A percentile compares a stretch with the other conserved stretches of the same genome.
These are phyloP conservation scores for Cymodocea nodosa DNA, from an alignment of 116 monocot genomes.

Conservation along the genomic window DNA sequence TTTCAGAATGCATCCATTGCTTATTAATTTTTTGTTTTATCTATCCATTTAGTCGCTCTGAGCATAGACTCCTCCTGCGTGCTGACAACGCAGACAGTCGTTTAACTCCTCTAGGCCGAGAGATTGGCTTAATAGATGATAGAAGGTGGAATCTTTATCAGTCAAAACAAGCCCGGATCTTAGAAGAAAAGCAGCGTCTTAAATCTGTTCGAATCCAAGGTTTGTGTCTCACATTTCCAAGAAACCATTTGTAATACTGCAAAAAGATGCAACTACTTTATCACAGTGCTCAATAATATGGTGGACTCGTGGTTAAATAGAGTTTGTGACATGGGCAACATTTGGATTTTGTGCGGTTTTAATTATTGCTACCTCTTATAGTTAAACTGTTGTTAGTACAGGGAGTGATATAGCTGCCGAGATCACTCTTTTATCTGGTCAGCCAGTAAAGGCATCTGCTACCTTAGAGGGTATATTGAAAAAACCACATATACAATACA, in stretches of 20 bases:
- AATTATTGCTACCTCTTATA: neutral
- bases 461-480: constrained; percentile 78
- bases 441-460: constrained; percentile 59
- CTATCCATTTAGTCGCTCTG: constrained; percentile 53
- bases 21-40: neutral
- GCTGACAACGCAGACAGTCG: constrained; percentile 97
- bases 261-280: neutral
- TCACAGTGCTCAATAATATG: neutral
- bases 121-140: constrained; percentile 94
- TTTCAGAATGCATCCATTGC: neutral
- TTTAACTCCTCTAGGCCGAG: constrained; percentile 84
- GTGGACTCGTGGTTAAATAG: neutral
- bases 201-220: constrained; percentile 69
- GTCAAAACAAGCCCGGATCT: constrained; percentile 67
- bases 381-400: neutral
- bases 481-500: constrained; percentile 89
- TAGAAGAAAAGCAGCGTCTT: constrained; percentile 73
- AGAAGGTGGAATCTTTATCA: constrained; percentile 79
- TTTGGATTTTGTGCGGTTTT: too few species aligned
- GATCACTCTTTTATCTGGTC: constrained; percentile 59
- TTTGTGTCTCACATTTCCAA: constrained; percentile 3
- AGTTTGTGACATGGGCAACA: too few species aligned
- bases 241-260: neutral
- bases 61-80: constrained; percentile 84
- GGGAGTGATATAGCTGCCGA: constrained; percentile 74